Evolutionary conservation across 108 stramenopile species (phyloP).

Genomic region (Schizochytrium sp.): DNA sequence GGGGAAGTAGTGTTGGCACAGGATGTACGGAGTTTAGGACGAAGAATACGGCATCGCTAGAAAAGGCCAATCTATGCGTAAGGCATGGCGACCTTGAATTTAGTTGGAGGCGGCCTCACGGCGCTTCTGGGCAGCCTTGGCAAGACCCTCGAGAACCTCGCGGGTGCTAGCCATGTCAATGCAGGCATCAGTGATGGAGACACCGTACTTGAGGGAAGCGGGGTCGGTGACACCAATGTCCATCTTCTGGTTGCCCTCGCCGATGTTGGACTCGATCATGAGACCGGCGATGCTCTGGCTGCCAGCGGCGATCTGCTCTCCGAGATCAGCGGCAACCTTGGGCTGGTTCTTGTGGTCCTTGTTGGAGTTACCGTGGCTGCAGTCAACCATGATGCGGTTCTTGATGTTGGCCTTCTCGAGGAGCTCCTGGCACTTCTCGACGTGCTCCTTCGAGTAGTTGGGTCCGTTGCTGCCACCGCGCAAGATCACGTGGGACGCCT

Average conservation of each 20-base stretch:
- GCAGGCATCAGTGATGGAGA: slow-evolving; percentile 54
- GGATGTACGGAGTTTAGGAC: no score
- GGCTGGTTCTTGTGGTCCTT: slow-evolving; percentile 57
- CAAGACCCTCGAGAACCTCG: slow-evolving; percentile 47
- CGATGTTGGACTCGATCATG: slow-evolving; percentile 56
- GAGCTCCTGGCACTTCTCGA: neutral
- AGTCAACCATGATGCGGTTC: slow-evolving; percentile 52
- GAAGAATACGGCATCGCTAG: neutral
- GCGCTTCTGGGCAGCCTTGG: slow-evolving; percentile 43
- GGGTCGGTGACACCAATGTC: slow-evolving; percentile 51
- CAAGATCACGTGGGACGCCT: slow-evolving; percentile 33
- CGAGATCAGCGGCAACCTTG: slow-evolving; percentile 17
- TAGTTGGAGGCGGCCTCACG: slow-evolving; percentile 43
- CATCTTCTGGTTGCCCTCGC: slow-evolving; percentile 47
- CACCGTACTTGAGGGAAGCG: slow-evolving; percentile 44
- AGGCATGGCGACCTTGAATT: neutral
- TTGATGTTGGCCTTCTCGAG: neutral
- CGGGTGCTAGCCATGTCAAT: slow-evolving; percentile 17
- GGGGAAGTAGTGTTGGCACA: no score
- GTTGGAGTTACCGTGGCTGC: slow-evolving; percentile 57
- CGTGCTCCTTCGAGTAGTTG: slow-evolving; percentile 34
- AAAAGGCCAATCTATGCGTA: slow-evolving; percentile 4
- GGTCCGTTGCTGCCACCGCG: slow-evolving; percentile 57
- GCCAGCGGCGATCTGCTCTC: slow-evolving; percentile 37
- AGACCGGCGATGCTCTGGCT: slow-evolving; percentile 19